phyloP scores from a whole-genome alignment of 2,329 filamentous ascomycete species.

The Trichophyton benhamiae region DNA sequence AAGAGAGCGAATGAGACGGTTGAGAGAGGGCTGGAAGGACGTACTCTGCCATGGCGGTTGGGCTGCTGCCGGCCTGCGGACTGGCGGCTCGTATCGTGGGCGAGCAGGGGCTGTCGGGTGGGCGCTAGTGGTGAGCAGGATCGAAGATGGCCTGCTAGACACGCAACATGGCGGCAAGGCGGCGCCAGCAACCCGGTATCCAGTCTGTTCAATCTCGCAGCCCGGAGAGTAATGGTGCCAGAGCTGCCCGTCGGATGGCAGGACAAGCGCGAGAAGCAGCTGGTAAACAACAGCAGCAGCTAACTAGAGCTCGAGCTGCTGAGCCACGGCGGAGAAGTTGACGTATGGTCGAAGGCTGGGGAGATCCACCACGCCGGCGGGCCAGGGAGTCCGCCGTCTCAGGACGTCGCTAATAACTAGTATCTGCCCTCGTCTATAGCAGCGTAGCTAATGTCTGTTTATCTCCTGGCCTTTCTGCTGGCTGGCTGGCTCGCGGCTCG shows the following conservation, averaged over 20 bases:
- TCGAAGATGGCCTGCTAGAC: background rate
- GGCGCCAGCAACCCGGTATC: background rate
- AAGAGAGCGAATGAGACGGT: background rate
- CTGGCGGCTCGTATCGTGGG: background rate
- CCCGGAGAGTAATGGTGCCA: background rate
- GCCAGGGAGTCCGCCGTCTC: too few species aligned
- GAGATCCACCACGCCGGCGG: background rate
- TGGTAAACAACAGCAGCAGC: too few species aligned
- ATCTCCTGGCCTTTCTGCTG: too few species aligned
- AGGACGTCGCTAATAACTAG: too few species aligned
- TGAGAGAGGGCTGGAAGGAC: background rate
- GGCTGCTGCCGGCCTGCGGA: conserved; percentile 5
- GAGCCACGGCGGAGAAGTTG: background rate
- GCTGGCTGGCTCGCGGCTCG: too few species aligned
- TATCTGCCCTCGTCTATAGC: too few species aligned
- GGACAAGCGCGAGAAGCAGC: too few species aligned
- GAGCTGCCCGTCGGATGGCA: too few species aligned
- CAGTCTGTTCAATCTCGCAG: too few species aligned
- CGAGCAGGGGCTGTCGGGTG: background rate
- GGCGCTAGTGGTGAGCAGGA: background rate
- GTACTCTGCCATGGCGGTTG: conserved; percentile 10
- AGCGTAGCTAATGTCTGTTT: too few species aligned
- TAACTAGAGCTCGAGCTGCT: too few species aligned
- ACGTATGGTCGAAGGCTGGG: background rate
- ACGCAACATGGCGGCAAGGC: background rate